Evolutionary conservation across 495 filamentous ascomycete genomes (phyloP), one percentile per base, ranked within the genome.

Genomic region (Terfezia claveryi): DNA sequence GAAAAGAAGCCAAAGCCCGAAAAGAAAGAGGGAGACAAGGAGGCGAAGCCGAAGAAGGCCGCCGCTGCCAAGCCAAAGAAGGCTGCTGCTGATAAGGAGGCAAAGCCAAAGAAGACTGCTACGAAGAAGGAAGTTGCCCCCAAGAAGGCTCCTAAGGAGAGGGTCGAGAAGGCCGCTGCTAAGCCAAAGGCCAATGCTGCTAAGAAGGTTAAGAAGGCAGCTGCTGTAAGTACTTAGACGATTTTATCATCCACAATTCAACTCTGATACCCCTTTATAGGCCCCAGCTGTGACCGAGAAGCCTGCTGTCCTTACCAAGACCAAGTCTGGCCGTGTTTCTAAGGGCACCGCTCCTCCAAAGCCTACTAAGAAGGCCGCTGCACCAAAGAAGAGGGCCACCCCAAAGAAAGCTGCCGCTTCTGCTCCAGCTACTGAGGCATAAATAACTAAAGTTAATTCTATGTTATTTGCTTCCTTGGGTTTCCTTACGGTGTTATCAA

Each of bases 291-390:
- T 82, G 52, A 78, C 79, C 51, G 80, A 87, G 54, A 80, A 86
- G 71, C 74, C 82, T 59, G 77, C 82, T 61, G 74, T 81, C 55
- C 68, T 87, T 52, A 75, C 75, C 59, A 93, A 86, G 76, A 93
- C 88, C 67, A 94, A 94, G 78, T 83, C 86, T 20, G 87, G 88
- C 16, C 81, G 87, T 56, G 82, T 93, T 58, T 80, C 85, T 50
- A 94, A 94, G 80, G 65, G 69, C 7, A 73, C 75, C 37, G 68
- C 76, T 23, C 80, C 82, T 66, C 76, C 76, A 54, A 74, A 76
- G 7, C 63, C 73, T 50, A 72, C 76, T 52, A 76, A 75, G 60
- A 77, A 78, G 72, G 76, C 74, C 53, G 68, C 75, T 9, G 68
- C 73, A 0, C 66, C 77, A 9, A 76, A 76, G 72, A 89, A 87